These are phyloP conservation scores for Sugiyamaella neomexicana DNA, from an alignment of 1,139 yeast species.

Conservation along the genomic window DNA sequence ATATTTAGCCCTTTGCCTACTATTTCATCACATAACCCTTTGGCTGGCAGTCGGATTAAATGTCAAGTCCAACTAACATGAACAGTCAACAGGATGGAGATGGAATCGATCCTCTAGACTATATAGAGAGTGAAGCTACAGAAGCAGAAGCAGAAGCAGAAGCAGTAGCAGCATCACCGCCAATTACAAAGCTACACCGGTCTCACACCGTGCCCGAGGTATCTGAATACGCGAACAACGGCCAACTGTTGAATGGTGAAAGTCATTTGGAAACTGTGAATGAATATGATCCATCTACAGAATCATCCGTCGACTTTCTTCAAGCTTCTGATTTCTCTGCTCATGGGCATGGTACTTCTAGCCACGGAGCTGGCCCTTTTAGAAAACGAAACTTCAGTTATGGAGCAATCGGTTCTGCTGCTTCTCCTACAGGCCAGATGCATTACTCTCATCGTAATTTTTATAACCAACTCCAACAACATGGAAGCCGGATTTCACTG, in stretches of 20 bases:
- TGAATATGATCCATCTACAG: not conserved
- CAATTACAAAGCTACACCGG: not conserved
- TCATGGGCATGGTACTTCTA: not conserved
- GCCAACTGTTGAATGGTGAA: not conserved
- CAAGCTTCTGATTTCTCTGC: not conserved
- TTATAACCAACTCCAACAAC: constrained; percentile 13
- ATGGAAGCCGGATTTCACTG: constrained; percentile 9
- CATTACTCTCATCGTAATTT: constrained; percentile 13
- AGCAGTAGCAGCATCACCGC: not conserved
- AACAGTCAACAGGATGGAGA: too few species aligned
- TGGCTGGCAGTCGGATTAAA: too few species aligned
- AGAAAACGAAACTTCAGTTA: constrained; percentile 9
- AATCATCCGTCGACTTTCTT: not conserved
- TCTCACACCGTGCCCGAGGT: not conserved
- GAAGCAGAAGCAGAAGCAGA: too few species aligned
- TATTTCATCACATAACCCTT: too few species aligned
- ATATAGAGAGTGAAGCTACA: too few species aligned
- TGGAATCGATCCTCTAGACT: too few species aligned
- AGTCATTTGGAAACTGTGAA: not conserved
- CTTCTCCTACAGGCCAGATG: constrained; percentile 9
- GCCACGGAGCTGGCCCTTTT: constrained; percentile 4
- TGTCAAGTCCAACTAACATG: too few species aligned
- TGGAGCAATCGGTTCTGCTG: not conserved
- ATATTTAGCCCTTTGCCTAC: too few species aligned
- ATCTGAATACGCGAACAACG: not conserved